Conservation (phyloP, 768 basidiomycete genomes). For the Tulasnella sp. region DNA sequence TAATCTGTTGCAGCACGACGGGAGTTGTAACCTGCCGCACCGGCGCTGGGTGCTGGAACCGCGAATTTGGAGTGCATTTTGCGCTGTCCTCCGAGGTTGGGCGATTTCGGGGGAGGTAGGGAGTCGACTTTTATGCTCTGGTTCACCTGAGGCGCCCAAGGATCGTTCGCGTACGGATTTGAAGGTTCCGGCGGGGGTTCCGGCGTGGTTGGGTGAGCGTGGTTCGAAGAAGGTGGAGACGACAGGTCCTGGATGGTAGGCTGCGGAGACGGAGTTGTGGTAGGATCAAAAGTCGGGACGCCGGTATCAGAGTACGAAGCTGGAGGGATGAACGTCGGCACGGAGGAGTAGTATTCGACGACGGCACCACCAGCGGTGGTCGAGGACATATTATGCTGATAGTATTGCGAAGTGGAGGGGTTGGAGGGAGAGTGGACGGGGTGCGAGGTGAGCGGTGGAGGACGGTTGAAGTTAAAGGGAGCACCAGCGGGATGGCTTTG, state of each 20-base stretch:
- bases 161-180: conserved; percentile 25
- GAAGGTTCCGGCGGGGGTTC: neutral
- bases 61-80: conserved; percentile 23
- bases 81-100: neutral
- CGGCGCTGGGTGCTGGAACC: conserved; percentile 21
- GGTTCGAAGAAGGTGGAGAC: conserved; percentile 4
- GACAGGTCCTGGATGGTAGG: conserved; percentile 9
- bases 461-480: neutral
- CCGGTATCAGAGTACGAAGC: conserved; percentile 26
- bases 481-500: neutral
- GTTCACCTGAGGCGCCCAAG: conserved; percentile 26
- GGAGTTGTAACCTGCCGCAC: conserved; percentile 17
- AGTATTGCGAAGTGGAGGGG: neutral
- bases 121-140: conserved; percentile 32
- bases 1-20: neutral
- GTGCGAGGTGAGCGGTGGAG: neutral
- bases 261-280: neutral
- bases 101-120: neutral
- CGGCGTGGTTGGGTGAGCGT: conserved; percentile 8
- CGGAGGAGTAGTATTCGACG: conserved; percentile 24
- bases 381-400: neutral
- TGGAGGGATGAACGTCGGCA: conserved; percentile 24
- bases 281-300: conserved; percentile 17
- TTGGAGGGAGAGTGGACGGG: neutral
- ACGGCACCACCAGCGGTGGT: conserved; percentile 9